Conservation (phyloP, 208 protist genomes). For the Spongospora subterranea region DNA sequence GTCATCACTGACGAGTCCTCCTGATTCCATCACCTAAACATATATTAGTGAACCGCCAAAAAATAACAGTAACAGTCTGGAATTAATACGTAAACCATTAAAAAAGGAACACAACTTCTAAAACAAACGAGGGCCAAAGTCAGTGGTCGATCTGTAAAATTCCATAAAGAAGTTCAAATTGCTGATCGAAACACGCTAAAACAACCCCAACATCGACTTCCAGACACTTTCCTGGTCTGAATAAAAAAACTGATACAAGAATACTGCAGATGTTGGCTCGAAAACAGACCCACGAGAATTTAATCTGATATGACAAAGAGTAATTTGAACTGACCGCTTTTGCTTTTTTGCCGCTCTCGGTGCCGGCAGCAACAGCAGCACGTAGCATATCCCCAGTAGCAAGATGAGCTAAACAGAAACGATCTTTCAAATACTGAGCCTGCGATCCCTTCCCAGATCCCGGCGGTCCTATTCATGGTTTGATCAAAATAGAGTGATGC, state of each 20-base stretch:
- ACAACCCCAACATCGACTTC: too few species aligned
- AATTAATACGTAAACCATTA: background rate
- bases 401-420: slow-evolving; percentile 66
- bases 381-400: slow-evolving; percentile 74
- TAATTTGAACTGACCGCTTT: background rate
- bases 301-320: too few species aligned
- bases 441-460: slow-evolving; percentile 69
- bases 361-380: slow-evolving; percentile 65
- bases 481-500: background rate
- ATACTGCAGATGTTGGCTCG: too few species aligned
- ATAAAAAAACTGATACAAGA: background rate
- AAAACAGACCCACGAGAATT: too few species aligned
- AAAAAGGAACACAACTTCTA: too few species aligned
- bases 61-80: background rate
- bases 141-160: too few species aligned
- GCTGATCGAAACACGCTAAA: too few species aligned
- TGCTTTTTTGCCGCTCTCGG: slow-evolving; percentile 61
- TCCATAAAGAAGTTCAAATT: too few species aligned
- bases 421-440: slow-evolving; percentile 60
- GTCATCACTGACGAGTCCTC: slow-evolving; percentile 69
- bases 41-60: slow-evolving; percentile 48
- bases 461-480: slow-evolving; percentile 40
- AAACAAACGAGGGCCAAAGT: too few species aligned
- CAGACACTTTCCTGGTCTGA: too few species aligned
- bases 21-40: slow-evolving; percentile 51